Conservation (phyloP, 75 land plant species). For the Gnetum montanum region DNA sequence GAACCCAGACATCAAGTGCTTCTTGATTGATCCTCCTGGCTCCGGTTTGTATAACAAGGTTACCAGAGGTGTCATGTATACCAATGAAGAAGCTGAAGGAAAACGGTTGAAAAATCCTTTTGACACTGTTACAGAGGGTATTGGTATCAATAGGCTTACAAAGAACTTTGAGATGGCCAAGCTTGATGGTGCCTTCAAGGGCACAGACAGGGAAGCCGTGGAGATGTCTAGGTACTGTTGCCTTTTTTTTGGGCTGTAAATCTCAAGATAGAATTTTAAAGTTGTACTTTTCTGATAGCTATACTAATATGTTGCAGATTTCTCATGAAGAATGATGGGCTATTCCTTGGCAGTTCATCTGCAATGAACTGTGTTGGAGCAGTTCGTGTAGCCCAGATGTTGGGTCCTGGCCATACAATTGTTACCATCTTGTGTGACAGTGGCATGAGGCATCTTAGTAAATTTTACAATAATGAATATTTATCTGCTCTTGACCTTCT, state of each 20-base stretch:
- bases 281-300: not conserved
- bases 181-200: constrained; percentile 91
- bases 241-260: not conserved
- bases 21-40: constrained; percentile 94
- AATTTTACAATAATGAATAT: constrained; percentile 63
- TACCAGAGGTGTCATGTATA: constrained; percentile 96
- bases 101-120: constrained; percentile 86
- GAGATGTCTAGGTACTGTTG: constrained; percentile 85
- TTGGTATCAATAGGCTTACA: constrained; percentile 94
- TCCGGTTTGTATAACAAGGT: constrained; percentile 89
- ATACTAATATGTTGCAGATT: constrained; percentile 62
- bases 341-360: constrained; percentile 95
- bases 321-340: constrained; percentile 83
- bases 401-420: constrained; percentile 97
- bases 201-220: constrained; percentile 92
- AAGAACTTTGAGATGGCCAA: constrained; percentile 75
- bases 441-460: constrained; percentile 94
- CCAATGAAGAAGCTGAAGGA: constrained; percentile 97
- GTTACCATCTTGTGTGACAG: constrained; percentile 97
- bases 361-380: constrained; percentile 99
- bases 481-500: constrained; percentile 55
- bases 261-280: not conserved
- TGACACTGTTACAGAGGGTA: constrained; percentile 97
- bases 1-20: constrained; percentile 69
- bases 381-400: constrained; percentile 51